phyloP scores from a whole-genome alignment of 2,329 filamentous ascomycete genomes.

The Colletotrichum salicis region DNA sequence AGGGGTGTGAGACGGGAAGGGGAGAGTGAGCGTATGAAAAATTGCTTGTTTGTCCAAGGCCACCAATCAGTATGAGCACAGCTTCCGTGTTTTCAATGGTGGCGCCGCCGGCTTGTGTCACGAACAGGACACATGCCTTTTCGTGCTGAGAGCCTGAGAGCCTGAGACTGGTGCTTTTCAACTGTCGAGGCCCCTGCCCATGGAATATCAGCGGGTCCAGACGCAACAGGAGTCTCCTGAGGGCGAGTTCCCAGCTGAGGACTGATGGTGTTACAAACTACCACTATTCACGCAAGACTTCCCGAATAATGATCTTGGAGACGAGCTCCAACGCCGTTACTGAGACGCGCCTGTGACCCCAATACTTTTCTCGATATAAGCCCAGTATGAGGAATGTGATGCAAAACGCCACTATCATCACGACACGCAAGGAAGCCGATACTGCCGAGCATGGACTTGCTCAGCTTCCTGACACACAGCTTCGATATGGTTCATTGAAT shows the following conservation, averaged over 20 bases:
- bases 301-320: neutral
- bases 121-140: constrained; percentile 23
- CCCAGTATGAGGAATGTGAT: neutral
- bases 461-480: constrained; percentile 19
- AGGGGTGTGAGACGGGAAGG: constrained; percentile 8
- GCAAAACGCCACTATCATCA: constrained; percentile 17
- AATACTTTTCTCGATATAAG: neutral
- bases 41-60: constrained; percentile 19
- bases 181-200: neutral
- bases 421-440: neutral
- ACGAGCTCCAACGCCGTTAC: too few relatives aligned
- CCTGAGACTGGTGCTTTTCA: constrained; percentile 1
- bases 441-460: constrained; percentile 8
- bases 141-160: neutral
- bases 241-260: neutral
- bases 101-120: constrained; percentile 11
- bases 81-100: neutral
- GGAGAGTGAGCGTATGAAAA: constrained; percentile 11
- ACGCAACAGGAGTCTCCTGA: too few relatives aligned
- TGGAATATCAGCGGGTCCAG: neutral
- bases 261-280: neutral
- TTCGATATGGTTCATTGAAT: constrained; percentile 23
- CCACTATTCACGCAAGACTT: neutral
- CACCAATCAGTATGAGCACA: constrained; percentile 12
- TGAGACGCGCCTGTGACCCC: neutral